Evolutionary conservation across 164 flowering plant genomes (phyloP), one percentile per base, ranked within the genome.

Genomic region (Stephania yunnanensis): DNA sequence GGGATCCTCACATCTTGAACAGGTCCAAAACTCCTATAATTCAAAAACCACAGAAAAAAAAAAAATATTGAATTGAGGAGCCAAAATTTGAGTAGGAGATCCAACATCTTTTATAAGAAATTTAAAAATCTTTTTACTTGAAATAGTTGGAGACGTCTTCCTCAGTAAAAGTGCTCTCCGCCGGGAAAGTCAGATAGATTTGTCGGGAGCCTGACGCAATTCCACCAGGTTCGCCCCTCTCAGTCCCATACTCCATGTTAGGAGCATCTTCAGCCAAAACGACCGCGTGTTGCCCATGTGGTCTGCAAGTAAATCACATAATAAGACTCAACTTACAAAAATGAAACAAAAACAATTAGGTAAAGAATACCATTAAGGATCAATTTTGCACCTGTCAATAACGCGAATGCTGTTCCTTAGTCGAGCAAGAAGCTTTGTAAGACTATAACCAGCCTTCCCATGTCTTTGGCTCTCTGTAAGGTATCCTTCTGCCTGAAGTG

Each of bases 1-100:
- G 99, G 99, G 78, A 96, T 92, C 81, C 99, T 89, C 20, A 96
- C 99, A 89, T 96, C 99, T 84, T 92, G 89, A 81, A 96, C 99
- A 1, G 83, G 86, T 19, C 99, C 99, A 80, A 78, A 94, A 30
- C 78, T 86, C 80, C 98, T 95, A 71, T 75, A 78, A 73, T 61
- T 25, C 29, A 2, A 61, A 58, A 58, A 58, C n/a, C 22, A 74
- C 5, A 58, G 63, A 68, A 50, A 50, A 11, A 48, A 50, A 72
- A 45, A 46, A 69, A 53, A 52, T 22, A 3, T 71, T 69, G 7
- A 7, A 42, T 46, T 42, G 19, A 5, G 46, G 22, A 46, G 73
- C 7, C 68, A 48, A 36, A 61, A 17, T 20, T 42, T n/a, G 19
- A 58, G 42, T 36, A 2, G 42, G 1, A 68, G 10, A 6, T 29